phyloP scores from a whole-genome alignment of 176 grass and related monocot genomes.

The Cenchrus purpureus region DNA sequence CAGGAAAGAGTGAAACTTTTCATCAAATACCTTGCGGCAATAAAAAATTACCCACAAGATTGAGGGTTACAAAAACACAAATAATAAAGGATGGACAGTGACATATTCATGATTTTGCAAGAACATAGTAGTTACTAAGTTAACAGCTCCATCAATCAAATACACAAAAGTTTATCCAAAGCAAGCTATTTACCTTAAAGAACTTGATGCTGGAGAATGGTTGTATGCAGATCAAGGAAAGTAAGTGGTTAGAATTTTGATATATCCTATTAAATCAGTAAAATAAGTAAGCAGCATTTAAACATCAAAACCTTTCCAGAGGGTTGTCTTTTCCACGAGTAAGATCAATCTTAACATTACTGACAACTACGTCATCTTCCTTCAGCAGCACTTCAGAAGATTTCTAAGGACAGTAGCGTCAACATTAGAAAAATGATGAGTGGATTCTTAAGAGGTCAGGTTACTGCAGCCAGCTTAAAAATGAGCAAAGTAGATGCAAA shows the following conservation, averaged over 20 bases:
- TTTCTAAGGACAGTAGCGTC: slow-evolving; percentile 47
- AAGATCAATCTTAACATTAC: slow-evolving; percentile 97
- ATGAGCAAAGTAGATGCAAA: slow-evolving; percentile 26
- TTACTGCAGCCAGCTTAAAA: slow-evolving; percentile 7
- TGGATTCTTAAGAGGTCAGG: neutral
- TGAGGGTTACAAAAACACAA: neutral
- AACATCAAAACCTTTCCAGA: slow-evolving; percentile 66
- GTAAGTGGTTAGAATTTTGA: slow-evolving; percentile 29
- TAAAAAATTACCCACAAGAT: neutral
- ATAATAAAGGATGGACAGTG: neutral
- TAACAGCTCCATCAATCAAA: neutral
- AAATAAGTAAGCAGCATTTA: neutral
- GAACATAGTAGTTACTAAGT: neutral
- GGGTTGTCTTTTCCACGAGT: slow-evolving; percentile 89
- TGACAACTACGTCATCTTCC: slow-evolving; percentile 85
- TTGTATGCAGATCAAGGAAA: slow-evolving; percentile 23
- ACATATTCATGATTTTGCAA: neutral
- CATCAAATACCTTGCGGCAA: slow-evolving; percentile 7
- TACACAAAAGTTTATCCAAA: neutral
- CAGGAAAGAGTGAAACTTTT: neutral
- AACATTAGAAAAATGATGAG: neutral
- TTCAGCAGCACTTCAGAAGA: slow-evolving; percentile 58
- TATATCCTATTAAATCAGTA: slow-evolving; percentile 18
- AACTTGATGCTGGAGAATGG: slow-evolving; percentile 75
- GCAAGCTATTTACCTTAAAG: slow-evolving; percentile 77